Evolutionary conservation across 1,284 basidiomycete species (phyloP), one percentile per base, ranked within the genome.

Genomic region (Earliella scabrosa): DNA sequence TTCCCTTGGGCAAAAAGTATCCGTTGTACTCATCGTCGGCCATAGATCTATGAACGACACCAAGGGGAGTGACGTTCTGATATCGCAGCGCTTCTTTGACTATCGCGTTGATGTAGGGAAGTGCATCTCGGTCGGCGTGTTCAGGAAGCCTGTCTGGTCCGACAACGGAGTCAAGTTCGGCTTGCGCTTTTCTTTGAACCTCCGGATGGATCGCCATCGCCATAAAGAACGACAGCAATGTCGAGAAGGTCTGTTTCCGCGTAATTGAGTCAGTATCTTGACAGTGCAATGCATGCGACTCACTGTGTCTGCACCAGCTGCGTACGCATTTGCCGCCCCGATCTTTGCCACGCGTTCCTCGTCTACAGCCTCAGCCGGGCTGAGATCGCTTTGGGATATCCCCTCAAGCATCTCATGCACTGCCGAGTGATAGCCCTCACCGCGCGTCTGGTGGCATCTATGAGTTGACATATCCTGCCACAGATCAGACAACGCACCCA

Each of bases 131-230:
- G 35, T 68, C 66, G 13, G 45, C 36, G 21, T 63, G 60, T 11
- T 63, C 59, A 0, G 64, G 65, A 2, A 68, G 52, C 14, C 66
- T 56, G 27, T 73, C 66, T 18, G 54, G 50, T 10, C 68, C 66
- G 2, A 69, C 52, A n/a, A 69, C 58, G 1, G 45, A 29, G 38
- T 73, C 71, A 8, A 74, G 52, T 53, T 76, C 72, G 1, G 61
- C 58, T 29, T 73, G 74, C 1, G 68, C 68, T 39, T 65, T 67
- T n/a, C 36, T 34, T 43, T 66, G 66, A 5, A 73, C 67, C 7
- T 77, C 73, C 0, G 73, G 77, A 44, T 72, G 63, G 43, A 71
- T 62, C 2, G 71, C 48, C 69, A 76, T 70, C 0, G 70, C 69
- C n/a, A 77, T 64, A 55, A 75, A 68, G 57, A 76, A 73, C 45